Conservation (phyloP, 768 basidiomycete species). For the Nidula microcarpa region DNA sequence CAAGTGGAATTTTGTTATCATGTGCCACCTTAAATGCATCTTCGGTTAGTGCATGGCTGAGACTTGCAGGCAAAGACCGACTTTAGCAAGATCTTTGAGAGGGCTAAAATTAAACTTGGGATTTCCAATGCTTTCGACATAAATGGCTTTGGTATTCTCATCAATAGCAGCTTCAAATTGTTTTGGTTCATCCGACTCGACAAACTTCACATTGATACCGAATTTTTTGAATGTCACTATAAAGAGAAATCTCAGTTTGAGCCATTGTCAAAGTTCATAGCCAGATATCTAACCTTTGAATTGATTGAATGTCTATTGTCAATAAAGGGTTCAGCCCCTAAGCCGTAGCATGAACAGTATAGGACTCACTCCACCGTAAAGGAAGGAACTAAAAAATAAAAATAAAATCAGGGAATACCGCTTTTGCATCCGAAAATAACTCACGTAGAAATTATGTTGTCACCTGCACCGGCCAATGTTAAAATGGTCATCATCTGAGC, state of each 20-base stretch:
- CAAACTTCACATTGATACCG: slow-evolving; percentile 63
- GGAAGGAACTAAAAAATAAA: slow-evolving; percentile 37
- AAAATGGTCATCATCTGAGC: slow-evolving; percentile 74
- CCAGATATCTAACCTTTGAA: slow-evolving; percentile 48
- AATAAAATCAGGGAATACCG: background rate
- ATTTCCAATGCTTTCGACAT: slow-evolving; percentile 74
- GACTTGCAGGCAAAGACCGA: no score
- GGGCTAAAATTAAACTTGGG: slow-evolving; percentile 66
- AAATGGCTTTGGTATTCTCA: slow-evolving; percentile 72
- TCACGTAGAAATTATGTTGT: slow-evolving; percentile 75
- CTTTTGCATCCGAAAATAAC: no score
- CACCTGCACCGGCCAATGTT: slow-evolving; percentile 57
- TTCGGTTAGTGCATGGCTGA: no score
- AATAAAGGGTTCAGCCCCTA: background rate
- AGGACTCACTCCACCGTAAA: slow-evolving; percentile 63
- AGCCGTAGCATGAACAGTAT: background rate
- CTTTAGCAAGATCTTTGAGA: slow-evolving; percentile 47
- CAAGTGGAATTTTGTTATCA: slow-evolving; percentile 64
- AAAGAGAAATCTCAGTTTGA: background rate
- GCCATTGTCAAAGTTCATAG: background rate
- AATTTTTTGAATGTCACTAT: slow-evolving; percentile 70
- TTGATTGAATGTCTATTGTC: slow-evolving; percentile 60
- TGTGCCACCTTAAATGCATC: slow-evolving; percentile 75
- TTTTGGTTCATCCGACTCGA: slow-evolving; percentile 48
- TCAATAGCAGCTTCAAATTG: slow-evolving; percentile 68